Conservation (phyloP, 2,329 filamentous ascomycete genomes). For the Chrysoporthe deuterocubensis region DNA sequence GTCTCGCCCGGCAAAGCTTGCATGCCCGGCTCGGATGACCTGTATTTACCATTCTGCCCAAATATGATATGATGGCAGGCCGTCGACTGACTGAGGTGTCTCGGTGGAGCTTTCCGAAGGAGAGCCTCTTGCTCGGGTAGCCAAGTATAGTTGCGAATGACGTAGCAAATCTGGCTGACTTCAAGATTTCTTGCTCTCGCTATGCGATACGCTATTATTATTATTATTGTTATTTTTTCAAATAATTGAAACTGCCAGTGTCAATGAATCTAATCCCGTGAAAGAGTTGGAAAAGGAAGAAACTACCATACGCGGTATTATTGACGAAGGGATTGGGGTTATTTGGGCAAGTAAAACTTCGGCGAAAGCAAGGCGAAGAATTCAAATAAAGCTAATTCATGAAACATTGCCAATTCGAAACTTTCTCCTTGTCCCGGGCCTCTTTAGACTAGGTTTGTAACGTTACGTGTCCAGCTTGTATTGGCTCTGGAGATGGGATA, state of each 20-base stretch:
- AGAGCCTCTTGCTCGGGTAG: neutral
- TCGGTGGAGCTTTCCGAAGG: neutral
- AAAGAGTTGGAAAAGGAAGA: no score
- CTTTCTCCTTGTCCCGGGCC: neutral
- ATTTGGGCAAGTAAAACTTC: no score
- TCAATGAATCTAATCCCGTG: no score
- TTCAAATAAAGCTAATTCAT: neutral
- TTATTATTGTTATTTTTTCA: no score
- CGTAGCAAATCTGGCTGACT: neutral
- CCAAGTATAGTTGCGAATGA: neutral
- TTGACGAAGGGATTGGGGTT: no score
- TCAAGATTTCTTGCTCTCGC: neutral
- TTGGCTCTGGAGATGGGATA: neutral
- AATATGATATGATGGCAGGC: neutral
- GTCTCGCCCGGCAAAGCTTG: constrained; percentile 33
- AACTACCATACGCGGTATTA: no score
- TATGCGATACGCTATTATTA: no score
- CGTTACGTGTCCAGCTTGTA: neutral
- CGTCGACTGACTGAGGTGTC: neutral
- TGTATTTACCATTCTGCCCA: constrained; percentile 33
- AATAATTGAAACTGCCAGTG: no score
- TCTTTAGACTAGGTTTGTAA: neutral
- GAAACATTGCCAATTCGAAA: neutral
- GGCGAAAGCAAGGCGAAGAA: neutral
- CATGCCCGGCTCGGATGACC: constrained; percentile 35